phyloP scores from a whole-genome alignment of 202 grass and related monocot species.

The Setaria viridis region DNA sequence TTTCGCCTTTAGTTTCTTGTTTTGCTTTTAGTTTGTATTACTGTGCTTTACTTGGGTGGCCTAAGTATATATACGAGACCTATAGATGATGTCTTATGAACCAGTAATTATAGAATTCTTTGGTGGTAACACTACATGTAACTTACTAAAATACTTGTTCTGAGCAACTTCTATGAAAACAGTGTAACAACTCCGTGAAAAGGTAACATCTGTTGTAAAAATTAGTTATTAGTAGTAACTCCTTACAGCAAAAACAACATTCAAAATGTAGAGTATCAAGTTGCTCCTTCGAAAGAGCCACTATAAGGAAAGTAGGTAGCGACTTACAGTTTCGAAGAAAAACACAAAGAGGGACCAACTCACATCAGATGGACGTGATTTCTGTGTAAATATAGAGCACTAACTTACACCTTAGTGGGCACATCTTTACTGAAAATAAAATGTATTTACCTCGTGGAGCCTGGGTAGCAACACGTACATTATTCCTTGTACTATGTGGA shows the following conservation, averaged over 20 bases:
- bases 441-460: neutral
- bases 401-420: neutral
- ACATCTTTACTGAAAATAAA: neutral
- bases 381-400: neutral
- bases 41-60: neutral
- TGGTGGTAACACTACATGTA: neutral
- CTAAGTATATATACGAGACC: neutral
- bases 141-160: neutral
- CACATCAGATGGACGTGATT: neutral
- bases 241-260: neutral
- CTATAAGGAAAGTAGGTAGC: neutral
- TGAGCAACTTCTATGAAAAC: neutral
- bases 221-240: neutral
- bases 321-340: neutral
- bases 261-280: neutral
- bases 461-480: neutral
- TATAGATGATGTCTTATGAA: neutral
- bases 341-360: neutral
- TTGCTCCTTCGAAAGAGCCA: neutral
- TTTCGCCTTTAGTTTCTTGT: neutral
- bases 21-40: neutral
- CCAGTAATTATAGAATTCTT: neutral
- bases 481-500: neutral
- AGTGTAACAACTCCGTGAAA: neutral
- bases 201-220: neutral